A percentile compares a stretch with the other conserved stretches of the same genome.
These are phyloP conservation scores for Dothistroma septosporum DNA, from an alignment of 2,329 filamentous ascomycete genomes.

Conservation along the genomic window DNA sequence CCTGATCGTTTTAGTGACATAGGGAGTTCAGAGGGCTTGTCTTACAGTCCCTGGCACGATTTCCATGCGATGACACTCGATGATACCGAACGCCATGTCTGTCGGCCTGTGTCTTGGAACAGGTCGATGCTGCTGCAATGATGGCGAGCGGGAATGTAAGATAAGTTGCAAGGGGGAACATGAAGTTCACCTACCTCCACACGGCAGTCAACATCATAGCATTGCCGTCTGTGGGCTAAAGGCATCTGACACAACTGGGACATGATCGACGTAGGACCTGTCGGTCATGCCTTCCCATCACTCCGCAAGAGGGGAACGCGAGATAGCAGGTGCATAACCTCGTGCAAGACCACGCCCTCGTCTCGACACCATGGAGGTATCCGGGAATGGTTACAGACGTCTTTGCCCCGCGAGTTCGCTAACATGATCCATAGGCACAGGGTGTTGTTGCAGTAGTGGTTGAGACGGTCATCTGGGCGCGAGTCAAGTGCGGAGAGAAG, in stretches of 20 bases:
- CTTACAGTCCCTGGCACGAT: slow-evolving; percentile 49
- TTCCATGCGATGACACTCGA: slow-evolving; percentile 45
- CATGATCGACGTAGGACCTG: background rate
- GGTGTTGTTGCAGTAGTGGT: background rate
- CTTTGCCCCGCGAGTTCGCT: background rate
- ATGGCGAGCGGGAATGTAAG: background rate
- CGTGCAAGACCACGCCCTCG: background rate
- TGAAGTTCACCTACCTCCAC: background rate
- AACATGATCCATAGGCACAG: background rate
- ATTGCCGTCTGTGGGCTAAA: slow-evolving; percentile 8
- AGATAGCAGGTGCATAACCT: background rate
- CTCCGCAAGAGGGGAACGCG: background rate
- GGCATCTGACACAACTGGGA: background rate
- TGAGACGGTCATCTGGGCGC: background rate
- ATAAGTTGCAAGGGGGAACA: background rate
- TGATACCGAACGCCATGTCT: slow-evolving; percentile 46
- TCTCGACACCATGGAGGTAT: background rate
- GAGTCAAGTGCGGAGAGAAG: background rate
- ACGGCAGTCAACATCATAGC: slow-evolving; percentile 7
- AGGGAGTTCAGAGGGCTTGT: background rate
- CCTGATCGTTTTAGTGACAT: slow-evolving; percentile 27
- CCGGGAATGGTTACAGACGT: background rate
- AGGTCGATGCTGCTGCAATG: background rate
- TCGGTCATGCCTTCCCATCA: background rate
- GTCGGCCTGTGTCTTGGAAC: background rate